Evolutionary conservation across 805 yeast species (phyloP).

Genomic region (Jamesozyma hellenica): DNA sequence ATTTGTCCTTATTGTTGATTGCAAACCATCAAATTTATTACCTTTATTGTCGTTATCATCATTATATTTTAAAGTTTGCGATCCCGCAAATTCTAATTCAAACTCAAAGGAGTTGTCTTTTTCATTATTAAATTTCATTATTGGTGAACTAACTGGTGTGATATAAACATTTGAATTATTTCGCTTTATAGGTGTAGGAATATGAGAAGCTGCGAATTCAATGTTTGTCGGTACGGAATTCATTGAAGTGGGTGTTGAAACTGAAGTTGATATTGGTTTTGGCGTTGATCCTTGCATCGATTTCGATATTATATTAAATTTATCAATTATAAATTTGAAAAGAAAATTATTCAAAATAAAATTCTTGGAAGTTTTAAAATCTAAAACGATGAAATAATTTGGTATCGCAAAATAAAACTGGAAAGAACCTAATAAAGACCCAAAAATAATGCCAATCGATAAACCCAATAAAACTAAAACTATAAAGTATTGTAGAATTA

Average conservation of each 20-base stretch:
- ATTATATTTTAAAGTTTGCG: too few relatives aligned
- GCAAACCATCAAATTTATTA: too few relatives aligned
- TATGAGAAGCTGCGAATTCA: too few relatives aligned
- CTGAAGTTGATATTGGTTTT: not conserved
- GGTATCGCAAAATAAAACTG: conserved; percentile 19
- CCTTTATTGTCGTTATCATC: too few relatives aligned
- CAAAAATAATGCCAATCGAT: conserved; percentile 14
- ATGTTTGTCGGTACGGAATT: too few relatives aligned
- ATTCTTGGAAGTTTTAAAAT: conserved; percentile 1
- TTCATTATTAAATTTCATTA: too few relatives aligned
- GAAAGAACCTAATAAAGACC: conserved; percentile 13
- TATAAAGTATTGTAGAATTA: conserved; percentile 14
- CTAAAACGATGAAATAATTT: conserved; percentile 11
- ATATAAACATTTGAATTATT: too few relatives aligned
- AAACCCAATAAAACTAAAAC: conserved; percentile 16
- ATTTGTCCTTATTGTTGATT: too few relatives aligned
- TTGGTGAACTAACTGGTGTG: too few relatives aligned
- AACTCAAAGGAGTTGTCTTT: too few relatives aligned
- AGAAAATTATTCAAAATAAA: not conserved
- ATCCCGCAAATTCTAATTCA: too few relatives aligned
- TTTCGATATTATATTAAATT: not conserved
- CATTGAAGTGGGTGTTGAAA: not conserved
- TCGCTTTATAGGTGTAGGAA: too few relatives aligned
- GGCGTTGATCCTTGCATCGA: not conserved
- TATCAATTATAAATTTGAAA: not conserved